These are phyloP conservation scores for Trichoderma asperellum DNA, from an alignment of 2,329 filamentous ascomycete genomes.

Conservation along the genomic window DNA sequence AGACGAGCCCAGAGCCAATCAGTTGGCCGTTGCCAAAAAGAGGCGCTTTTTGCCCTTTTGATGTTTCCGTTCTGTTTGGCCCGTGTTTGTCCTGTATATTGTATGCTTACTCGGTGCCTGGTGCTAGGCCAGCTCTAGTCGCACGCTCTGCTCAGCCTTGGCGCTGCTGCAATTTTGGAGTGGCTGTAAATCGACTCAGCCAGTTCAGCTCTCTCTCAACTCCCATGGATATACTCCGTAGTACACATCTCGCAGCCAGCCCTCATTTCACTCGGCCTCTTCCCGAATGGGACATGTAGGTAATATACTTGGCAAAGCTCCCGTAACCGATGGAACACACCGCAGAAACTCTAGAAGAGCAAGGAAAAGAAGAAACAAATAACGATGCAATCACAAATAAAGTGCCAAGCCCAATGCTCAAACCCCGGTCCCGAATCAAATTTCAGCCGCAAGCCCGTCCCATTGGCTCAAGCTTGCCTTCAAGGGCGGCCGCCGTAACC, in stretches of 20 bases:
- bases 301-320: neutral
- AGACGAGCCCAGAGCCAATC: slow-evolving; percentile 43
- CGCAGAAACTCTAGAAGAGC: neutral
- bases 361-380: neutral
- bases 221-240: too few relatives aligned
- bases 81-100: neutral
- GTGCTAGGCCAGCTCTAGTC: too few relatives aligned
- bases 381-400: neutral
- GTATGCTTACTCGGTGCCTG: neutral
- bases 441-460: slow-evolving; percentile 1
- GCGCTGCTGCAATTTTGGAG: neutral
- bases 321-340: neutral
- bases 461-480: slow-evolving; percentile 15
- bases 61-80: neutral
- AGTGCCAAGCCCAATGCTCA: slow-evolving; percentile 10
- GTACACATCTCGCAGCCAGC: too few relatives aligned
- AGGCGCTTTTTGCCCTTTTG: neutral
- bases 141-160: neutral
- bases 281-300: neutral
- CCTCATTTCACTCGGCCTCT: neutral
- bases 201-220: neutral
- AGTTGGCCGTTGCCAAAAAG: slow-evolving; percentile 27
- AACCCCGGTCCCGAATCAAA: slow-evolving; percentile 12
- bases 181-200: neutral
- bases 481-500: slow-evolving; percentile 1